phyloP scores from a whole-genome alignment of 2,329 filamentous ascomycete genomes.

The Cordyceps javanica region DNA sequence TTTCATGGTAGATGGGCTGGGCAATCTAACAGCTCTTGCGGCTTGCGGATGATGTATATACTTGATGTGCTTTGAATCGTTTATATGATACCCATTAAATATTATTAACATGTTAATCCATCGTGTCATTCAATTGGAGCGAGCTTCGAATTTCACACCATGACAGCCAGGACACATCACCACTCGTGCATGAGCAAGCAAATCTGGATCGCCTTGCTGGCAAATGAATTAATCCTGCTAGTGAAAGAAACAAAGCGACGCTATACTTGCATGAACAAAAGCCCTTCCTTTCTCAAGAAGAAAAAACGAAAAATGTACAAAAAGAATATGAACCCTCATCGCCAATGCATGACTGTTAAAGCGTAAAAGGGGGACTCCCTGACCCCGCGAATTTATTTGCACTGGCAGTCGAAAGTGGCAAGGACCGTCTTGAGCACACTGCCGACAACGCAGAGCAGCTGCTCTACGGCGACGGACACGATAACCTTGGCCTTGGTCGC shows the following conservation, averaged over 20 bases:
- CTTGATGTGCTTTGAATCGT: not conserved
- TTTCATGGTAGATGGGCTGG: slow-evolving; percentile 33
- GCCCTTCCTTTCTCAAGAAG: not conserved
- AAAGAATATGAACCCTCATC: not conserved
- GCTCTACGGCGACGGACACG: slow-evolving; percentile 22
- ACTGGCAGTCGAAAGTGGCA: slow-evolving; percentile 28
- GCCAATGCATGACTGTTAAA: not conserved
- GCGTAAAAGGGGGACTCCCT: not conserved
- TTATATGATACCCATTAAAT: slow-evolving; percentile 1
- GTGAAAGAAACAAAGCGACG: not conserved
- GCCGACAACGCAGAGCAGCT: slow-evolving; percentile 29
- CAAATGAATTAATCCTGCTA: not conserved
- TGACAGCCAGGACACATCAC: too few species aligned
- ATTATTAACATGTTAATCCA: not conserved
- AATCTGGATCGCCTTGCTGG: not conserved
- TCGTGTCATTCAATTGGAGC: not conserved
- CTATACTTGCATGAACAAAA: not conserved
- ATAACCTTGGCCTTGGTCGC: slow-evolving; percentile 22
- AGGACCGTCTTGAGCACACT: slow-evolving; percentile 25
- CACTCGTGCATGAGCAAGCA: not conserved
- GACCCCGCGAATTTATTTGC: slow-evolving; percentile 18
- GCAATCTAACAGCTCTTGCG: slow-evolving; percentile 29
- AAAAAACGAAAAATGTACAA: not conserved
- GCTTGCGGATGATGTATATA: slow-evolving; percentile 19
- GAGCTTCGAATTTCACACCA: not conserved